A percentile compares a stretch with the other conserved stretches of the same genome.
Conservation (phyloP, 78 protist species). For the Dictyostelium purpureum region DNA sequence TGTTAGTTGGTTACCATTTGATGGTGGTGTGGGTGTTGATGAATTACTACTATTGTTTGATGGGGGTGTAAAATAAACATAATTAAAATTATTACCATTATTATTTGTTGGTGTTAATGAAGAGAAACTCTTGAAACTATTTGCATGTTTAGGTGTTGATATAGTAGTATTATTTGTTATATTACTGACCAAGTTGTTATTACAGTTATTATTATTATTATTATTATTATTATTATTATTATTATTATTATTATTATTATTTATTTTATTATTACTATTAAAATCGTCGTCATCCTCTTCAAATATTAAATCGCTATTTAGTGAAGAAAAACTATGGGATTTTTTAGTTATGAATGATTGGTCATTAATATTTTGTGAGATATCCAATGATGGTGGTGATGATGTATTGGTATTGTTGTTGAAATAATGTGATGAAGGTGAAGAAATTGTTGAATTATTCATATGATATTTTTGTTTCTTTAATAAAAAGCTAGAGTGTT, state of each 20-base stretch:
- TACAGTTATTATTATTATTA: background rate
- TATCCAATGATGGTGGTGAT: background rate
- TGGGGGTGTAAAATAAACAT: background rate
- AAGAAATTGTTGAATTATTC: too few relatives aligned
- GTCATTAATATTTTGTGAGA: background rate
- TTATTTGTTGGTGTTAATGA: background rate
- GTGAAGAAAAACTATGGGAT: constrained; percentile 44
- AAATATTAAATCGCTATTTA: constrained; percentile 30
- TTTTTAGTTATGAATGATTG: background rate
- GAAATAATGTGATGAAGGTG: too few relatives aligned
- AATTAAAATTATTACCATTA: background rate
- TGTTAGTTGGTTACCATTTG: background rate
- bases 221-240: background rate
- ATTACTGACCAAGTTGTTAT: background rate
- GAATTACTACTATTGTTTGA: background rate
- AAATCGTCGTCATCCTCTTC: background rate
- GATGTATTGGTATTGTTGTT: too few relatives aligned
- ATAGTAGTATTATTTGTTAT: background rate
- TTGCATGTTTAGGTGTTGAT: background rate
- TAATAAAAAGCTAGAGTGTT: background rate
- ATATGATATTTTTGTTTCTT: constrained; percentile 12
- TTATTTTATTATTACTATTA: background rate
- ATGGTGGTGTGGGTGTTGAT: background rate
- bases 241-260: background rate
- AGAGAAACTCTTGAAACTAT: background rate